Conservation (phyloP, 352 stramenopile species). For the Pythium pectinolyticum region DNA sequence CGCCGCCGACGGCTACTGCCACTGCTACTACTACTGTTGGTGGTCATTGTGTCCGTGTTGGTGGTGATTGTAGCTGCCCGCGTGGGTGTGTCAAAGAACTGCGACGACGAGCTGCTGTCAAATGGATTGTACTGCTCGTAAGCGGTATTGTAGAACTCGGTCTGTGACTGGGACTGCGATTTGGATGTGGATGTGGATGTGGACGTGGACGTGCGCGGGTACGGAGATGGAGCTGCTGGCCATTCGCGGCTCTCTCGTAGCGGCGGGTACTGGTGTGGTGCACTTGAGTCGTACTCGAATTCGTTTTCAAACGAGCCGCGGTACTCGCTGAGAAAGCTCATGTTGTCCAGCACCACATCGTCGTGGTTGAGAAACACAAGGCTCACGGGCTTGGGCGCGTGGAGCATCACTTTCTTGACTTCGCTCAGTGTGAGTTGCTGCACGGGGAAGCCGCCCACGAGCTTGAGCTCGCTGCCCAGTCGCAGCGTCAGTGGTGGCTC, state of each 20-base stretch:
- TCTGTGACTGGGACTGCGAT: background rate
- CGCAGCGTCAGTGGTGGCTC: conserved; percentile 46
- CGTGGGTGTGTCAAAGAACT: background rate
- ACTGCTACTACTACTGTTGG: background rate
- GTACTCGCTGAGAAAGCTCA: conserved; percentile 44
- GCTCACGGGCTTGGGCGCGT: conserved; percentile 71
- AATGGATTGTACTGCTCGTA: conserved; percentile 4
- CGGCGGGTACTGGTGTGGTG: conserved; percentile 14
- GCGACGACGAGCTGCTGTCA: conserved; percentile 19
- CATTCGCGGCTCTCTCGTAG: conserved; percentile 29
- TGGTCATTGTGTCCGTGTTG: background rate
- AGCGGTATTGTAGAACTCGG: background rate
- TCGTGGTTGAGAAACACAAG: conserved; percentile 76
- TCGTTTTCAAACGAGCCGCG: conserved; percentile 42
- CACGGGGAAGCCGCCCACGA: conserved; percentile 74
- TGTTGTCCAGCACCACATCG: conserved; percentile 40
- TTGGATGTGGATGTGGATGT: conserved; percentile 15
- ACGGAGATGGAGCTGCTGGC: conserved; percentile 18
- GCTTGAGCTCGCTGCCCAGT: conserved; percentile 70
- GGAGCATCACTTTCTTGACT: conserved; percentile 80
- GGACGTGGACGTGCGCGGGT: conserved; percentile 11
- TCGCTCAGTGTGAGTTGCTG: conserved; percentile 64
- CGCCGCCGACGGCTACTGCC: conserved; percentile 10
- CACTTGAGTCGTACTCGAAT: conserved; percentile 22
- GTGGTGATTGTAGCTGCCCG: background rate